A percentile compares a stretch with the other conserved stretches of the same genome.
phyloP scores from a whole-genome alignment of 768 basidiomycete species.

The Pisolithus microcarpus region DNA sequence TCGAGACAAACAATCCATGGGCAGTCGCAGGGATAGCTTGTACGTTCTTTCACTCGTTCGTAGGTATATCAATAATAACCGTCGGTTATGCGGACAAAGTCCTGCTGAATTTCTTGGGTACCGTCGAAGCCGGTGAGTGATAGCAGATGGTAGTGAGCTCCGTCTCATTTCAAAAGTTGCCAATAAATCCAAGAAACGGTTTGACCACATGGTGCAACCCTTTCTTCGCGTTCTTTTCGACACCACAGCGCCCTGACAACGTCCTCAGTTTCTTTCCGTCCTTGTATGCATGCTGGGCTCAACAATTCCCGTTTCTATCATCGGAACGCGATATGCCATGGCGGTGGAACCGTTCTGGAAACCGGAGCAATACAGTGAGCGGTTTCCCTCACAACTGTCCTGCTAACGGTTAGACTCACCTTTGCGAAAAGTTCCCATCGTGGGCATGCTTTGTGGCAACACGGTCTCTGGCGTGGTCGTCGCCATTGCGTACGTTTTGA shows the following conservation, averaged over 20 bases:
- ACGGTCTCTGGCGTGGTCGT: conserved; percentile 74
- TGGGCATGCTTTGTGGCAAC: conserved; percentile 82
- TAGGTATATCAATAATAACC: not conserved
- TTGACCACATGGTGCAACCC: conserved; percentile 59
- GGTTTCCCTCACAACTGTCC: not conserved
- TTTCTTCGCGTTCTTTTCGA: not conserved
- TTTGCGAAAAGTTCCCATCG: conserved; percentile 54
- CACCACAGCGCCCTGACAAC: conserved; percentile 4
- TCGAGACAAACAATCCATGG: conserved; percentile 69
- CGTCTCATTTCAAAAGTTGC: conserved; percentile 39
- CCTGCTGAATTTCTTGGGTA: conserved; percentile 32
- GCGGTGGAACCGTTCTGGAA: conserved; percentile 72
- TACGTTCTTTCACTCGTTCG: conserved; percentile 33
- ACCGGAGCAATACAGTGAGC: conserved; percentile 71
- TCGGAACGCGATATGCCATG: conserved; percentile 75
- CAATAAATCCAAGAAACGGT: conserved; percentile 72
- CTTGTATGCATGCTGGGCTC: conserved; percentile 65
- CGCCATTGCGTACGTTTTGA: conserved; percentile 60
- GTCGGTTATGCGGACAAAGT: conserved; percentile 28
- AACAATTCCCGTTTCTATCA: conserved; percentile 71
- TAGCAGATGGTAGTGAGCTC: not conserved
- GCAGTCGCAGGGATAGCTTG: conserved; percentile 67
- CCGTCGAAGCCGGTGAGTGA: conserved; percentile 56
- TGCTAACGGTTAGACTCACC: not conserved
- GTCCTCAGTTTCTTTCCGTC: conserved; percentile 50